Base-by-base conservation (phyloP, 2,329 filamentous ascomycete species). In the Leptographium wingfieldii region DNA sequence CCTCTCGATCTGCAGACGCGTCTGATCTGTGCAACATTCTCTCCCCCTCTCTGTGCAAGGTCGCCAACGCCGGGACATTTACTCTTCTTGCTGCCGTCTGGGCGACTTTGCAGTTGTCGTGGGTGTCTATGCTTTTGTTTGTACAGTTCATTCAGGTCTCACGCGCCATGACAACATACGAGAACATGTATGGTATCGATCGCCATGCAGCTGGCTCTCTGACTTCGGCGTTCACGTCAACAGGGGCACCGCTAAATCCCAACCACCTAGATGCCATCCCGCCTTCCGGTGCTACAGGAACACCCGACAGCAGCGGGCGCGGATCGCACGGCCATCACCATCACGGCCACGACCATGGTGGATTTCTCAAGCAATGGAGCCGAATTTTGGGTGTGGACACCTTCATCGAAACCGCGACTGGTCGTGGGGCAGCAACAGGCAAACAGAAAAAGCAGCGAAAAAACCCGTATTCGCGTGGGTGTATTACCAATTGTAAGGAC, bases 51-150 rank as follows among this genome's bases (percentile, higher is more conserved):
- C 73, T 96, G 10, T 99, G 94, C 77, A 79, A 81, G 55, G 76
- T 90, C 48, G 76, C 95, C 65, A 88, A 89, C 68, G 83, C 86
- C 57, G 92, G 97, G 69, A 80, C 90, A 0, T 96, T 92, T 70
- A 92, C 89, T 1, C 80, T 96, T 31, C 77, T 95, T 12, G 78
- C 96, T 25, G 82, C 82, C 14, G 74, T 89, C 33, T 99, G 94
- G 94, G 81, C 82, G 7, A 80, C 82, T 2, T 76, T 96, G 52
- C 95, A 99, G 72, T 80, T 96, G 38, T 87, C 90, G 25, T 99
- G 94, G 94, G 90, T 97, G 3, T 86, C 87, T n/a, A 97, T 99
- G 92, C 84, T 99, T 40, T 80, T 96, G 62, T 87, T 91, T 64
- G 95, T 97, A 5, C 95, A 99, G 70, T 84, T 96, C 57, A 80